phyloP scores from a whole-genome alignment of 208 protist species.

The Naegleria gruberi region DNA sequence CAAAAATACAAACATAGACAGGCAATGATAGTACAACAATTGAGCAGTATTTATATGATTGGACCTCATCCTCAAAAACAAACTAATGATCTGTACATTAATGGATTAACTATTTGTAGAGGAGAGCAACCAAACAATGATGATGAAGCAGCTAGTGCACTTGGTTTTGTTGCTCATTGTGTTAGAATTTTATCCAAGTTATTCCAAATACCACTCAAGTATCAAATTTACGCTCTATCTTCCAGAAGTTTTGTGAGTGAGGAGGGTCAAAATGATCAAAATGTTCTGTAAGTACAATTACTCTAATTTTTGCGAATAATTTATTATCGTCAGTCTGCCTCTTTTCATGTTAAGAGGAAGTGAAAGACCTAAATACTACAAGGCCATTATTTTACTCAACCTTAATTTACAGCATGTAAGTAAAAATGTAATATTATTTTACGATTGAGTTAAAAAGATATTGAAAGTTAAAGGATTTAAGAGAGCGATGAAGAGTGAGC shows the following conservation, averaged over 20 bases:
- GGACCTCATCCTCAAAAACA: conserved; percentile 4
- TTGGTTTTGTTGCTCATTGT: not conserved
- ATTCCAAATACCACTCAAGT: conserved; percentile 6
- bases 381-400: not conserved
- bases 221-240: not conserved
- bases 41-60: not conserved
- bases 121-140: not conserved
- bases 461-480: not conserved
- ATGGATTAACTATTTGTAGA: not conserved
- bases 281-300: not conserved
- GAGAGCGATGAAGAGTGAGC: not conserved
- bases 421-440: not conserved
- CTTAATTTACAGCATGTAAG: conserved; percentile 7
- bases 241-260: not conserved
- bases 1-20: conserved; percentile 4
- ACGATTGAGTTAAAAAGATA: not conserved
- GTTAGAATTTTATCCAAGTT: conserved; percentile 2
- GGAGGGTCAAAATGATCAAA: not conserved
- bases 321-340: not conserved
- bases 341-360: not conserved
- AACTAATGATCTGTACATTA: not conserved
- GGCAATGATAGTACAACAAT: not conserved
- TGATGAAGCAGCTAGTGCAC: not conserved
- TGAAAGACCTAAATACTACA: not conserved
- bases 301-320: not conserved